Percentiles rank a stretch among this genome's conserved stretches.
phyloP scores from a whole-genome alignment of 805 yeast species.

The Metschnikowia similis region DNA sequence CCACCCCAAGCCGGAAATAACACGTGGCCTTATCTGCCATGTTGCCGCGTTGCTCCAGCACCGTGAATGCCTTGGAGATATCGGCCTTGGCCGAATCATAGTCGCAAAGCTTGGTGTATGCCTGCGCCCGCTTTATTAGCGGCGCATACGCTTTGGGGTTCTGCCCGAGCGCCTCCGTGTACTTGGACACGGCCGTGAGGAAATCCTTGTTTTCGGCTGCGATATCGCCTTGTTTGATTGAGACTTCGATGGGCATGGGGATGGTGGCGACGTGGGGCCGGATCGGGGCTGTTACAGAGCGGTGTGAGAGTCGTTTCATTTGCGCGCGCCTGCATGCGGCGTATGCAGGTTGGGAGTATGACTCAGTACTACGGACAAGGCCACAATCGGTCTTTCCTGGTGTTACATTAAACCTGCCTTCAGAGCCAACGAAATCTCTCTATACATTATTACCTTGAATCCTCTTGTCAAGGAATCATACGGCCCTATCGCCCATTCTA shows the following conservation, averaged over 20 bases:
- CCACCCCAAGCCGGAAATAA: constrained; percentile 46
- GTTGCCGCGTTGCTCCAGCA: constrained; percentile 46
- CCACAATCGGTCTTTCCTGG: too few relatives aligned
- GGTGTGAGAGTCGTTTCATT: too few relatives aligned
- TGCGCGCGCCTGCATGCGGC: neutral
- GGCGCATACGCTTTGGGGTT: constrained; percentile 46
- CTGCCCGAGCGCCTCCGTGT: constrained; percentile 38
- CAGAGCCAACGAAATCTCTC: too few relatives aligned
- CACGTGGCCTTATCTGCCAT: constrained; percentile 44
- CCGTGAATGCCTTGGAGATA: constrained; percentile 39
- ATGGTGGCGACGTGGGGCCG: neutral
- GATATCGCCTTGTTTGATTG: constrained; percentile 32
- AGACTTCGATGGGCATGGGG: constrained; percentile 36
- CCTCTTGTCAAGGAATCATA: too few relatives aligned
- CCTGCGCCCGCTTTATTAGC: constrained; percentile 45
- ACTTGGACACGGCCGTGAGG: constrained; percentile 39
- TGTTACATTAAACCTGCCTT: too few relatives aligned
- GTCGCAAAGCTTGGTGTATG: constrained; percentile 44
- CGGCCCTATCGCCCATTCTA: too few relatives aligned
- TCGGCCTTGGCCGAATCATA: constrained; percentile 47
- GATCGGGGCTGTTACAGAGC: neutral
- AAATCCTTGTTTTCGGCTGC: constrained; percentile 32
- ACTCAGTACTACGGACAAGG: too few relatives aligned
- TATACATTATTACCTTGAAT: too few relatives aligned
- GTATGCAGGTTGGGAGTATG: neutral